These are phyloP conservation scores for Talaromyces rugulosus DNA, from an alignment of 2,329 filamentous ascomycete genomes.

Conservation along the genomic window DNA sequence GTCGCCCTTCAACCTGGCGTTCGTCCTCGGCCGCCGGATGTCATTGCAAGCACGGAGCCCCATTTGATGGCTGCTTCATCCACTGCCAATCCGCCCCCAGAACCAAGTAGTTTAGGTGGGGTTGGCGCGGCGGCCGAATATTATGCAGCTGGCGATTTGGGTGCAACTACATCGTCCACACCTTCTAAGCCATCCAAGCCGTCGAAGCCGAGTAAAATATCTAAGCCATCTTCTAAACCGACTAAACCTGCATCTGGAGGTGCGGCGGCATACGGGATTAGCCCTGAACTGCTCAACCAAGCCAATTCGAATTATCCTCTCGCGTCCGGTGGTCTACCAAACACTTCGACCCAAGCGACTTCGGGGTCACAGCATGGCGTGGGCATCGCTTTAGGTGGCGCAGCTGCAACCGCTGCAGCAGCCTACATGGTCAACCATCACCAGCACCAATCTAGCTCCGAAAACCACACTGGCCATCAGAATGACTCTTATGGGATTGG, in stretches of 20 bases:
- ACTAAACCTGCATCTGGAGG: conserved; percentile 4
- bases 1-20: conserved; percentile 58
- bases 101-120: conserved; percentile 51
- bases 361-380: conserved; percentile 23
- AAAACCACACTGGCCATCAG: conserved; percentile 10
- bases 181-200: conserved; percentile 27
- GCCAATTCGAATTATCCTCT: conserved; percentile 18
- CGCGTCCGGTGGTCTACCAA: conserved; percentile 14
- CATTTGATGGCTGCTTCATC: conserved; percentile 54
- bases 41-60: conserved; percentile 53
- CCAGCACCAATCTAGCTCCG: conserved; percentile 25
- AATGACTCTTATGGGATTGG: conserved; percentile 7
- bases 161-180: conserved; percentile 18
- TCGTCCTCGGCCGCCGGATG: conserved; percentile 48
- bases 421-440: conserved; percentile 38
- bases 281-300: conserved; percentile 25
- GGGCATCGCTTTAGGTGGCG: conserved; percentile 32
- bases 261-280: conserved; percentile 40
- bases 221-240: conserved; percentile 20
- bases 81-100: conserved; percentile 50
- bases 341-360: conserved; percentile 19
- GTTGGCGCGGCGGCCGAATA: conserved; percentile 54
- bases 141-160: conserved; percentile 33
- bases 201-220: conserved; percentile 25
- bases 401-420: conserved; percentile 38